A percentile compares a stretch with the other conserved stretches of the same genome.
These are phyloP conservation scores for Bipolaris victoriae DNA, from an alignment of 2,329 filamentous ascomycete species.

Conservation along the genomic window DNA sequence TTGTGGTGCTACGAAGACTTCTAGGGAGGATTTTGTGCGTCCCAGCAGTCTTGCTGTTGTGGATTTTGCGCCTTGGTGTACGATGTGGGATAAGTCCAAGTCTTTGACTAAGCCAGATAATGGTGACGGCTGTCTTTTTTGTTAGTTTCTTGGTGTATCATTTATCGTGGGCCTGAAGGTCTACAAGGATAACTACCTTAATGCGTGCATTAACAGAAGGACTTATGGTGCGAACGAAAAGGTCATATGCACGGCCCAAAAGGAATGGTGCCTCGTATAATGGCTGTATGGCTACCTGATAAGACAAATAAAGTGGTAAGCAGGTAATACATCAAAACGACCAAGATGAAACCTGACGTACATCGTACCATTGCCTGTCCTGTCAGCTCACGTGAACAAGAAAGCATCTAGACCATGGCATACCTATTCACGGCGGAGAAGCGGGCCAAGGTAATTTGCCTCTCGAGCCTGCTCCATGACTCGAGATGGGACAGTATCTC, in stretches of 20 bases:
- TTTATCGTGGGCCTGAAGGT: not conserved
- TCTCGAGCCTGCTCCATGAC: constrained; percentile 30
- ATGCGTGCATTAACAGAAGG: constrained; percentile 58
- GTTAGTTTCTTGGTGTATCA: not conserved
- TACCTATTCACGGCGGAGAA: constrained; percentile 56
- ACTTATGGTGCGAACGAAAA: constrained; percentile 62
- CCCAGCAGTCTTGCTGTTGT: constrained; percentile 63
- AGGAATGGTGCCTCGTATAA: constrained; percentile 62
- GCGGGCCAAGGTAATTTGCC: constrained; percentile 57
- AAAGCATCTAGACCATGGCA: not conserved
- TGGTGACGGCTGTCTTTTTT: constrained; percentile 49
- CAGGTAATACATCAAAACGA: not conserved
- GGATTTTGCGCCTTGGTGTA: constrained; percentile 65
- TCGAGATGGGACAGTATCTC: constrained; percentile 57
- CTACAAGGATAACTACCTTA: constrained; percentile 22
- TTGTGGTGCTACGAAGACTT: constrained; percentile 64
- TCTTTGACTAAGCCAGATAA: constrained; percentile 58
- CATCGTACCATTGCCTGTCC: constrained; percentile 61
- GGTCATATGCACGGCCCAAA: constrained; percentile 58
- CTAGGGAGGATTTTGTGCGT: constrained; percentile 59
- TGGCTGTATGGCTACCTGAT: constrained; percentile 49
- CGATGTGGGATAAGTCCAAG: constrained; percentile 61
- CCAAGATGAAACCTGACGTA: constrained; percentile 22
- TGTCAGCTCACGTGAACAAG: constrained; percentile 7
- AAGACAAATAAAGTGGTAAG: not conserved